Evolutionary conservation across 139 green algal species (phyloP), one percentile per base, ranked within the genome.

Genomic region (Marvania coccoides): DNA sequence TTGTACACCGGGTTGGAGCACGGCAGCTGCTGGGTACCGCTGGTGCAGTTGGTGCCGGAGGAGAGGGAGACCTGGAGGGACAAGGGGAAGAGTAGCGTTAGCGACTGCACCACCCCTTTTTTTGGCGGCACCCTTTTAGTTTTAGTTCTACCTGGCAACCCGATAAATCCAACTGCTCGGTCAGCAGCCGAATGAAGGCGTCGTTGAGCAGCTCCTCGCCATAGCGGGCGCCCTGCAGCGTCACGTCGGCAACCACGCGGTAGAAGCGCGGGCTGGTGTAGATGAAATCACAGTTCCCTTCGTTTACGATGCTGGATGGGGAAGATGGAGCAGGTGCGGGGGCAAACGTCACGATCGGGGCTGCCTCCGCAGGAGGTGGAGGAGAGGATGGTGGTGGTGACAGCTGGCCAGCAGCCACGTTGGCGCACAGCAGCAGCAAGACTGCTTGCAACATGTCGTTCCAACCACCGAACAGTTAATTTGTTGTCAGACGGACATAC

Each of bases 141-240:
- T n/a, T 59, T 37, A 76, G 47, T 28, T 24, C 23, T 37, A 76
- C 61, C 38, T 76, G 69, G 53, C 69, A 76, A 10, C 33, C n/a
- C 26, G 55, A 15, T 29, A 76, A 23, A n/a, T 42, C 48, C 28
- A 76, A 26, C 69, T 72, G 61, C 24, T 29, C 28, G 14, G 42
- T 45, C 6, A 76, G 51, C 6, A 35, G 31, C n/a, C 69, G 65
- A 23, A 76, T 7, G 23, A 76, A 42, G 15, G 28, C 30, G 37
- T 76, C 69, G n/a, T 64, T 65, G 1, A 76, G 38, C 26, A 76
- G 63, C 51, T 65, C 39, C 24, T 42, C 36, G 51, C 39, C 35
- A 9, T 15, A 9, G 24, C 40, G 45, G 5, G 31, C 47, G 37
- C 60, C 61, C 46, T 71, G 30, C 1, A 76, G 29, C n/a, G 51